phyloP scores from a whole-genome alignment of 2,329 filamentous ascomycete genomes.

The Cadophora sp. region DNA sequence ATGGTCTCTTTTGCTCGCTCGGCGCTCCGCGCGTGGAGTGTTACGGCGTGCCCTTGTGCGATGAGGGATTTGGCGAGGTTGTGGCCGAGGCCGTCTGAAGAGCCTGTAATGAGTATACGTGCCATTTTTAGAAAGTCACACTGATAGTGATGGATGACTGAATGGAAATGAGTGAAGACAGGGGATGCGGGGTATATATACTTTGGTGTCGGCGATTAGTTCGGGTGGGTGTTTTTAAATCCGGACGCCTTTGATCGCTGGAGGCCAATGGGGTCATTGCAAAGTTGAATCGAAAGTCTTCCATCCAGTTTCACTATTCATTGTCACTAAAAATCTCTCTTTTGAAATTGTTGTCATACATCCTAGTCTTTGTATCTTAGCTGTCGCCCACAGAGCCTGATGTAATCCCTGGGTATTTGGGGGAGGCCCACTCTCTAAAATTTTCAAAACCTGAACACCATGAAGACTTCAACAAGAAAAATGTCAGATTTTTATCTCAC shows the following conservation, averaged over 20 bases:
- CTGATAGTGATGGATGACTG: not conserved
- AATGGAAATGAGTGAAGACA: not conserved
- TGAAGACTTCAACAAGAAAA: no score
- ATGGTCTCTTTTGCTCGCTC: constrained; percentile 21
- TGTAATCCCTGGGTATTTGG: no score
- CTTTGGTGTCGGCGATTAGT: not conserved
- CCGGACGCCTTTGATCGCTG: not conserved
- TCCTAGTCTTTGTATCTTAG: no score
- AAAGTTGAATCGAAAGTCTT: no score
- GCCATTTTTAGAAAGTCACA: constrained; percentile 17
- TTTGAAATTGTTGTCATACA: no score
- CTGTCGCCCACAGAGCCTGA: no score
- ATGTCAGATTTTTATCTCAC: no score
- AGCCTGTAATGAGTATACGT: constrained; percentile 29
- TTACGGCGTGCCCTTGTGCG: constrained; percentile 25
- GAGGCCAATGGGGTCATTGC: no score
- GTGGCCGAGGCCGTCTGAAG: constrained; percentile 26
- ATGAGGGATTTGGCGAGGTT: constrained; percentile 23
- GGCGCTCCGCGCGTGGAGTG: constrained; percentile 24
- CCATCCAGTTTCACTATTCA: no score
- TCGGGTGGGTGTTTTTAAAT: not conserved
- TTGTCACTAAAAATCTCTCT: no score
- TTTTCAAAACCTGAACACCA: no score
- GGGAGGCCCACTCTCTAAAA: no score
- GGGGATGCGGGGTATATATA: not conserved